Evolutionary conservation across 192 early-diverging fungal species (phyloP).

Genomic region (Jimgerdemannia lactiflua): DNA sequence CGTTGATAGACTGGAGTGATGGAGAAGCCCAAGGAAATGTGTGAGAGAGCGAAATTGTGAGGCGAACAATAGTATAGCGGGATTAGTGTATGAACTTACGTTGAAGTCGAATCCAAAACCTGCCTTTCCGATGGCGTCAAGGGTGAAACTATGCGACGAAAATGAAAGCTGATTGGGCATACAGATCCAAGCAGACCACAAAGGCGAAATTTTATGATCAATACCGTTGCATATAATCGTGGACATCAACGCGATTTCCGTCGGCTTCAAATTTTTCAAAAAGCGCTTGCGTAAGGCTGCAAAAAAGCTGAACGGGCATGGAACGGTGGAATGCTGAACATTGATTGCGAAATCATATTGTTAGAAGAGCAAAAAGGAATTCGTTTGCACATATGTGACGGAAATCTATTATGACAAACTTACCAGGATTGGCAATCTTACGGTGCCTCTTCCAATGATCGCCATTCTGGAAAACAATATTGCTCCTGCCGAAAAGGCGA

Average conservation of each 20-base stretch:
- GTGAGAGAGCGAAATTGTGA: constrained; percentile 1
- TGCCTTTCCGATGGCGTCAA: constrained; percentile 28
- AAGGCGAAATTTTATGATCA: background rate
- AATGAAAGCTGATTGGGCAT: background rate
- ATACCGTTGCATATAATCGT: constrained; percentile 13
- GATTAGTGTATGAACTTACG: constrained; percentile 4
- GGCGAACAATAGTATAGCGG: constrained; percentile 2
- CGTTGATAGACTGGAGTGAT: constrained; percentile 7
- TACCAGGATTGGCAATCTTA: constrained; percentile 14
- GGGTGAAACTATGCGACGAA: constrained; percentile 4
- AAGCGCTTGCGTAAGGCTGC: constrained; percentile 7
- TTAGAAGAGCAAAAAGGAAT: no score
- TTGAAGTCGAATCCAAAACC: constrained; percentile 30
- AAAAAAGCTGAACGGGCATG: constrained; percentile 23
- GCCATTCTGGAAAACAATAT: constrained; percentile 21
- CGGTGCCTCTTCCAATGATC: constrained; percentile 24
- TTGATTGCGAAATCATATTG: background rate
- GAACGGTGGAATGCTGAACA: constrained; percentile 29
- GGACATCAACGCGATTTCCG: constrained; percentile 7
- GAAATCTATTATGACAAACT: background rate
- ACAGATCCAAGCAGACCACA: background rate
- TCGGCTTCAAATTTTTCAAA: constrained; percentile 8
- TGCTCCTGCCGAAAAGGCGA: constrained; percentile 10
- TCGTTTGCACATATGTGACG: background rate
- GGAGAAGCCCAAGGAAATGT: background rate